These are phyloP conservation scores for Phialophora tarda DNA, from an alignment of 2,329 filamentous ascomycete genomes.

Conservation along the genomic window DNA sequence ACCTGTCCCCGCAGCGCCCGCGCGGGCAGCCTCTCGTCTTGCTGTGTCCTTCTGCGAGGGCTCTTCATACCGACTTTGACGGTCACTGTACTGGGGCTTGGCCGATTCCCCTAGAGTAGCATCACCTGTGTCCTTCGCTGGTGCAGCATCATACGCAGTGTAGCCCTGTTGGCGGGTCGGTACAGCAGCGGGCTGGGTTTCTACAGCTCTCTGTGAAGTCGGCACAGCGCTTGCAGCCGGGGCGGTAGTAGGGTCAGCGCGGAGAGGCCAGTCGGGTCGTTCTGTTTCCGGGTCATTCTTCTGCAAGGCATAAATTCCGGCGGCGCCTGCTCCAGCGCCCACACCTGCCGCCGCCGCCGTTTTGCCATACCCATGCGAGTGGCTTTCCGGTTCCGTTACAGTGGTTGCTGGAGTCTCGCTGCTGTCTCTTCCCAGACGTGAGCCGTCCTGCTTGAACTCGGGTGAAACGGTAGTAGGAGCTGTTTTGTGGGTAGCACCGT, in stretches of 20 bases:
- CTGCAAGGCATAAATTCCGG: slow-evolving; percentile 16
- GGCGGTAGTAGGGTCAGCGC: background rate
- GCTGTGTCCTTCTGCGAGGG: slow-evolving; percentile 8
- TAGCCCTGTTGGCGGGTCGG: background rate
- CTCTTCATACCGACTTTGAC: background rate
- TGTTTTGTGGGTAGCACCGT: background rate
- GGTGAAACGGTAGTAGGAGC: background rate
- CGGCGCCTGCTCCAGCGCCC: slow-evolving; percentile 29
- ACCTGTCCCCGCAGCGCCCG: background rate
- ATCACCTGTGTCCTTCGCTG: background rate
- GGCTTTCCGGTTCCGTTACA: background rate
- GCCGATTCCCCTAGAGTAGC: background rate
- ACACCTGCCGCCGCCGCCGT: slow-evolving; percentile 22
- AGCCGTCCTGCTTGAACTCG: background rate
- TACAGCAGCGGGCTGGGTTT: background rate
- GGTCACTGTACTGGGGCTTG: slow-evolving; percentile 3
- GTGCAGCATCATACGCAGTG: slow-evolving; percentile 4
- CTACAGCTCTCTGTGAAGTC: background rate
- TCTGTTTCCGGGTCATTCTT: background rate
- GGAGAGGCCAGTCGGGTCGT: slow-evolving; percentile 12
- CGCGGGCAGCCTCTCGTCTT: background rate
- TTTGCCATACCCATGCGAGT: slow-evolving; percentile 6
- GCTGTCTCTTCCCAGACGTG: background rate
- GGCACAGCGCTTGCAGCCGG: slow-evolving; percentile 6
- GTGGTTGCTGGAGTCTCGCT: background rate